A percentile compares a stretch with the other conserved stretches of the same genome.
Conservation (phyloP, 805 yeast species). For the Zygosaccharomyces gambellarensis region DNA sequence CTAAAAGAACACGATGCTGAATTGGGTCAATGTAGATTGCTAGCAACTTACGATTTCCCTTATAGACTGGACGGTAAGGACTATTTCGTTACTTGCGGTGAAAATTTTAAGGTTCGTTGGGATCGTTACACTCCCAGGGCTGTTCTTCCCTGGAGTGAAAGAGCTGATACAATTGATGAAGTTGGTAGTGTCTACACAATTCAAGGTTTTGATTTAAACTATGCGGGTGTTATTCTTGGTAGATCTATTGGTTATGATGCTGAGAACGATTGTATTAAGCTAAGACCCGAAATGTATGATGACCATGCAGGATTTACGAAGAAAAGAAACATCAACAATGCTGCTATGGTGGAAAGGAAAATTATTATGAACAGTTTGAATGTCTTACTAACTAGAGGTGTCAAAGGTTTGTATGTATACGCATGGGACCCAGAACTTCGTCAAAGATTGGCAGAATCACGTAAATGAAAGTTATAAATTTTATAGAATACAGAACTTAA, state of each 20-base stretch:
- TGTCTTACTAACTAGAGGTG: constrained; percentile 44
- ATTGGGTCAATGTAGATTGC: constrained; percentile 41
- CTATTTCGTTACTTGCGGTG: constrained; percentile 42
- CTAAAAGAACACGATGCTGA: constrained; percentile 30
- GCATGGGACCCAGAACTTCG: constrained; percentile 41
- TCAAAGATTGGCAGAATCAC: constrained; percentile 28
- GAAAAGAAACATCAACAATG: constrained; percentile 37
- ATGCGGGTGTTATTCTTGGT: constrained; percentile 45
- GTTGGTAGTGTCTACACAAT: constrained; percentile 47
- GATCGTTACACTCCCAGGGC: constrained; percentile 42
- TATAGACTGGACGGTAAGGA: constrained; percentile 43
- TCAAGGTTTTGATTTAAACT: constrained; percentile 46
- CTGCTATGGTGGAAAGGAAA: constrained; percentile 36
- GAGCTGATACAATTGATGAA: constrained; percentile 43
- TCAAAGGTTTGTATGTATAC: constrained; percentile 40
- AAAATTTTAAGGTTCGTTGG: constrained; percentile 43
- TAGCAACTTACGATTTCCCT: constrained; percentile 45
- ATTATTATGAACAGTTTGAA: constrained; percentile 43
- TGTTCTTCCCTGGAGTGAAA: constrained; percentile 43
- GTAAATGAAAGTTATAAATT: not conserved
- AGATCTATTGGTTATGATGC: constrained; percentile 40
- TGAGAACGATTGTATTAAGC: constrained; percentile 32
- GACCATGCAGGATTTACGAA: constrained; percentile 45
- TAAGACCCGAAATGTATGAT: constrained; percentile 39
- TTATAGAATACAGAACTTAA: constrained; percentile 3